Evolutionary conservation across 2,329 filamentous ascomycete species (phyloP).

Genomic region (Aphanocladium album): DNA sequence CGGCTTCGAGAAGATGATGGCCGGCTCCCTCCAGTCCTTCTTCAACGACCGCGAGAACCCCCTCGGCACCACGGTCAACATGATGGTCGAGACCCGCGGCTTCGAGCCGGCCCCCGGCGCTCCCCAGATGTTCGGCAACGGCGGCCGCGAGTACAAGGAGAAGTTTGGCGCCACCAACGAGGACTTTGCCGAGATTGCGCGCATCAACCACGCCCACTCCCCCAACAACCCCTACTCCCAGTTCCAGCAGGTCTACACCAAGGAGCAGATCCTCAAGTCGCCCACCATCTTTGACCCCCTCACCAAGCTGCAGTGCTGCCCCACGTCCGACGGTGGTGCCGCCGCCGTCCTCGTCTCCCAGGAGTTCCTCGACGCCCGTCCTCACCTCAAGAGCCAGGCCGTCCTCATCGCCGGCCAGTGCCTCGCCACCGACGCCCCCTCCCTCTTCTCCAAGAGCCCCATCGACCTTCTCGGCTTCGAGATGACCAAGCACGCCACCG

Average conservation of each 20-base stretch:
- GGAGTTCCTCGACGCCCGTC: slow-evolving; percentile 77
- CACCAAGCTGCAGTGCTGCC: slow-evolving; percentile 98
- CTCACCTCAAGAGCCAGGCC: slow-evolving; percentile 77
- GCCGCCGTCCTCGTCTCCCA: slow-evolving; percentile 87
- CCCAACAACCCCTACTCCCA: slow-evolving; percentile 96
- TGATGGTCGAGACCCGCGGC: slow-evolving; percentile 81
- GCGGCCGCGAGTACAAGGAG: slow-evolving; percentile 90
- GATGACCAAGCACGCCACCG: slow-evolving; percentile 71
- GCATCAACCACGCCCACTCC: slow-evolving; percentile 89
- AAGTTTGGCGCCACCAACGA: slow-evolving; percentile 79
- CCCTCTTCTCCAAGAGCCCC: slow-evolving; percentile 70
- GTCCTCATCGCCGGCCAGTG: slow-evolving; percentile 83
- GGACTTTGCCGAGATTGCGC: slow-evolving; percentile 92
- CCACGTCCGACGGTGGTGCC: slow-evolving; percentile 87
- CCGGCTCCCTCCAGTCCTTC: slow-evolving; percentile 75
- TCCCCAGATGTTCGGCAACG: slow-evolving; percentile 94
- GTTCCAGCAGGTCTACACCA: slow-evolving; percentile 87
- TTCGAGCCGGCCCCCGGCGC: slow-evolving; percentile 77
- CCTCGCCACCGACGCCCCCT: slow-evolving; percentile 76
- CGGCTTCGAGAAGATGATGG: slow-evolving; percentile 98
- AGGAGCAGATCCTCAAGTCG: slow-evolving; percentile 71
- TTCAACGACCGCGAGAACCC: slow-evolving; percentile 85
- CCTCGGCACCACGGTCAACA: slow-evolving; percentile 62
- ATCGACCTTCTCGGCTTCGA: slow-evolving; percentile 88
- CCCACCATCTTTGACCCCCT: slow-evolving; percentile 79